Conservation (phyloP, 2,329 filamentous ascomycete genomes). For the Xylaria sp. region DNA sequence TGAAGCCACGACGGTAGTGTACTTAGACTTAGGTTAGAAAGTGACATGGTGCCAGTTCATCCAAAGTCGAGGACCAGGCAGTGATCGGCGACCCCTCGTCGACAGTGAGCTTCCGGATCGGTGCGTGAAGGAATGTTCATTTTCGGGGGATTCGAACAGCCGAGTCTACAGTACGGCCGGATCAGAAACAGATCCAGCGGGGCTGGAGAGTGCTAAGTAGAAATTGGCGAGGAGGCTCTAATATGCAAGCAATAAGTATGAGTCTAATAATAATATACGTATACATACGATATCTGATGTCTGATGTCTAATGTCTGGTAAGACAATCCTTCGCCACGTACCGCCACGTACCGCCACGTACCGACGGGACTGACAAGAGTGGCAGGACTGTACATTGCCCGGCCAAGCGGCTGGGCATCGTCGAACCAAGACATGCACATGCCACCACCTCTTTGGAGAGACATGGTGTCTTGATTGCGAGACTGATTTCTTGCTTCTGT, state of each 20-base stretch:
- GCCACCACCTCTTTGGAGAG: background rate
- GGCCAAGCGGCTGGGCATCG: background rate
- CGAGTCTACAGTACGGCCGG: conserved; percentile 17
- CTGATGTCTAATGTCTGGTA: no score
- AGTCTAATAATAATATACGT: conserved; percentile 25
- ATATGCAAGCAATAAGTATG: conserved; percentile 16
- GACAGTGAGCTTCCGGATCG: conserved; percentile 28
- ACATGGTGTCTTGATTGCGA: background rate
- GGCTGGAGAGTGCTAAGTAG: background rate
- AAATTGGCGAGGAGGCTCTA: conserved; percentile 24
- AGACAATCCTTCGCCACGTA: background rate
- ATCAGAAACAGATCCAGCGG: conserved; percentile 20
- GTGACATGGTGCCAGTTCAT: conserved; percentile 8
- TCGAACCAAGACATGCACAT: conserved; percentile 10
- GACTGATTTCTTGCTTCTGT: no score
- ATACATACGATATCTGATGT: no score
- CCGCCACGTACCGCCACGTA: background rate
- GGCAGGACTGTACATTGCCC: no score
- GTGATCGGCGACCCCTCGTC: conserved; percentile 10
- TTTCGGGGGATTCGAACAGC: conserved; percentile 5
- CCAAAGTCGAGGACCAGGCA: background rate
- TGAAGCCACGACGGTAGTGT: background rate
- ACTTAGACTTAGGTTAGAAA: no score
- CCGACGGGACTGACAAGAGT: no score
- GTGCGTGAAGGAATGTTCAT: conserved; percentile 15